phyloP scores from a whole-genome alignment of 371 early-diverging fungal genomes.

The Saksenaea vasiformis region DNA sequence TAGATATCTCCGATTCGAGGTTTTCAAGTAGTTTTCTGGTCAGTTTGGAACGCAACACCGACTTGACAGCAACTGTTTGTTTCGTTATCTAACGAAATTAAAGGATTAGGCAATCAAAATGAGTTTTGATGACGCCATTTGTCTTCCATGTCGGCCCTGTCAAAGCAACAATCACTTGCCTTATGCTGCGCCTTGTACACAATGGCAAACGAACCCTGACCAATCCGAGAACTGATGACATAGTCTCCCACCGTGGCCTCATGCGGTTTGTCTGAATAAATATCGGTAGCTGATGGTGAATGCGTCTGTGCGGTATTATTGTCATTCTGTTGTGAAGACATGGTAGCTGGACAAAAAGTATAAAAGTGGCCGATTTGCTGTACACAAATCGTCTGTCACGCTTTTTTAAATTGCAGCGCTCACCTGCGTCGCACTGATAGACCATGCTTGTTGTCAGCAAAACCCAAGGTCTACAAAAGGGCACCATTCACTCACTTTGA shows the following conservation, averaged over 20 bases:
- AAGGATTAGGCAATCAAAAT: not conserved
- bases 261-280: not conserved
- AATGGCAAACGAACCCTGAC: constrained; percentile 94
- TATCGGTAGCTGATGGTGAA: not conserved
- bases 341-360: not conserved
- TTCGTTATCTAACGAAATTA: constrained; percentile 48
- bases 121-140: not conserved
- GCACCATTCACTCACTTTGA: too few species aligned
- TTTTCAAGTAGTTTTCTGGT: constrained; percentile 88
- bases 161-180: constrained; percentile 29
- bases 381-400: too few species aligned
- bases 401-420: too few species aligned
- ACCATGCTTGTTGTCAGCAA: too few species aligned
- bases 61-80: constrained; percentile 85
- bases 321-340: not conserved
- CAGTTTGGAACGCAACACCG: constrained; percentile 81
- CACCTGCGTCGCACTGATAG: too few species aligned
- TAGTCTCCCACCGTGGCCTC: constrained; percentile 63
- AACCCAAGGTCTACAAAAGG: too few species aligned
- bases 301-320: not conserved
- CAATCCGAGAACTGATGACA: constrained; percentile 73
- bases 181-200: constrained; percentile 86
- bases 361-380: too few species aligned
- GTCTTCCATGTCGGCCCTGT: not conserved
- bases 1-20: constrained; percentile 90